Conservation (phyloP, 805 yeast species). For the Cyberlindnera euphorbiae region DNA sequence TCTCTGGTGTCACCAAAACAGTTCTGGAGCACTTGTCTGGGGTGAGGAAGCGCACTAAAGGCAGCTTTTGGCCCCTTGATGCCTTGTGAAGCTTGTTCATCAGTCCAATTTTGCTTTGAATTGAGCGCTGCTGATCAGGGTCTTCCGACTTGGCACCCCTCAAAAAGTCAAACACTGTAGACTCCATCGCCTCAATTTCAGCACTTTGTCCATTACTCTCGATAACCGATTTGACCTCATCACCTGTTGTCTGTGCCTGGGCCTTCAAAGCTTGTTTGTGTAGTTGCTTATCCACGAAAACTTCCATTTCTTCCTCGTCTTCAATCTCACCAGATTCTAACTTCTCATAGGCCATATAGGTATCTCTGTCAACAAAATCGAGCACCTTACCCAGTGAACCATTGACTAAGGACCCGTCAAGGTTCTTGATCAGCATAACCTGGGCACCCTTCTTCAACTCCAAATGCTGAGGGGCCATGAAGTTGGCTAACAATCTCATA, state of each 20-base stretch:
- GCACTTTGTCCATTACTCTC: too few relatives aligned
- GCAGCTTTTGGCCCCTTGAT: slow-evolving; percentile 49
- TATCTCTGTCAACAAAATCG: slow-evolving; percentile 49
- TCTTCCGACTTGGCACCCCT: slow-evolving; percentile 24
- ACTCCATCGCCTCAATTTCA: slow-evolving; percentile 31
- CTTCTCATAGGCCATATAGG: slow-evolving; percentile 37
- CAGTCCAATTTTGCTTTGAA: slow-evolving; percentile 44
- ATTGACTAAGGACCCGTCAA: slow-evolving; percentile 68
- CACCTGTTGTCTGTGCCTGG: neutral
- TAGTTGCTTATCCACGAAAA: neutral
- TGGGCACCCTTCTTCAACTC: slow-evolving; percentile 67
- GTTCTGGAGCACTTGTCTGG: slow-evolving; percentile 70
- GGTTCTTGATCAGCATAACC: slow-evolving; percentile 77
- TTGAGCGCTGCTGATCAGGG: slow-evolving; percentile 28
- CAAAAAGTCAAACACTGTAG: slow-evolving; percentile 46
- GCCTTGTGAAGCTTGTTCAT: slow-evolving; percentile 38
- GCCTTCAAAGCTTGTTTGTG: neutral
- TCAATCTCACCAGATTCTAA: slow-evolving; percentile 22
- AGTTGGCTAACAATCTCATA: slow-evolving; percentile 45
- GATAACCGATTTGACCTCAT: slow-evolving; percentile 1
- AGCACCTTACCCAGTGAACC: slow-evolving; percentile 72
- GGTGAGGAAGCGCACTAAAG: slow-evolving; percentile 71
- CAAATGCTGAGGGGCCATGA: slow-evolving; percentile 56
- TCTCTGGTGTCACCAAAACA: slow-evolving; percentile 77
- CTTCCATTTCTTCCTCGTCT: neutral